Conservation (phyloP, 305 asterid genomes). For the Vinca major region DNA sequence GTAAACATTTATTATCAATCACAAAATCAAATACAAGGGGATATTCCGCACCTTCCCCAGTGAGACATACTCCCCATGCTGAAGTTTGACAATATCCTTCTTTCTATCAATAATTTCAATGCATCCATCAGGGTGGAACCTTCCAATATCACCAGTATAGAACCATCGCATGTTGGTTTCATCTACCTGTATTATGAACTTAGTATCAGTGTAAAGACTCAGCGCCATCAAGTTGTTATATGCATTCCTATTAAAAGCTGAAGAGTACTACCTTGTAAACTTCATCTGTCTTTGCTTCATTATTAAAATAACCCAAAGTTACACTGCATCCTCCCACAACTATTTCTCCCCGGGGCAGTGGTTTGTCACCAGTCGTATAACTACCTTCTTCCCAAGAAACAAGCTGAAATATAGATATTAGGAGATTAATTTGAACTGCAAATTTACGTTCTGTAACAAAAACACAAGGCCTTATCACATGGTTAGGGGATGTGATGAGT, state of each 20-base stretch:
- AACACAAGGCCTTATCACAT: neutral
- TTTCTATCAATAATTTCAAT: constrained; percentile 82
- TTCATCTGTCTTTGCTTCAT: constrained; percentile 66
- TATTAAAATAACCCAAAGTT: constrained; percentile 77
- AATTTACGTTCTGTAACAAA: neutral
- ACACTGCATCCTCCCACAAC: constrained; percentile 83
- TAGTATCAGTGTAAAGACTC: neutral
- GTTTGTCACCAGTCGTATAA: constrained; percentile 58
- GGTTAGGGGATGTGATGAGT: neutral
- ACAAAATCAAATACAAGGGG: neutral
- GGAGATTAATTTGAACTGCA: constrained; percentile 6
- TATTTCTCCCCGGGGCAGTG: constrained; percentile 93
- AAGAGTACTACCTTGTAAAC: constrained; percentile 46
- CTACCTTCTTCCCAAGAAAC: constrained; percentile 94
- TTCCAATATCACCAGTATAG: constrained; percentile 80
- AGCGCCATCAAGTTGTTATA: constrained; percentile 4
- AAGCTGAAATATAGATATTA: constrained; percentile 42
- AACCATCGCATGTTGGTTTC: constrained; percentile 83
- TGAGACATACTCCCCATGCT: constrained; percentile 83
- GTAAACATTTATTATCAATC: neutral
- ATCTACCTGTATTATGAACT: constrained; percentile 48
- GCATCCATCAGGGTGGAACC: constrained; percentile 86
- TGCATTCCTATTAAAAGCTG: neutral
- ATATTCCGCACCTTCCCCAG: constrained; percentile 56
- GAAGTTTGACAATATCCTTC: constrained; percentile 88